phyloP scores from a whole-genome alignment of 2,329 filamentous ascomycete species.

The Aspergillus unguis region DNA sequence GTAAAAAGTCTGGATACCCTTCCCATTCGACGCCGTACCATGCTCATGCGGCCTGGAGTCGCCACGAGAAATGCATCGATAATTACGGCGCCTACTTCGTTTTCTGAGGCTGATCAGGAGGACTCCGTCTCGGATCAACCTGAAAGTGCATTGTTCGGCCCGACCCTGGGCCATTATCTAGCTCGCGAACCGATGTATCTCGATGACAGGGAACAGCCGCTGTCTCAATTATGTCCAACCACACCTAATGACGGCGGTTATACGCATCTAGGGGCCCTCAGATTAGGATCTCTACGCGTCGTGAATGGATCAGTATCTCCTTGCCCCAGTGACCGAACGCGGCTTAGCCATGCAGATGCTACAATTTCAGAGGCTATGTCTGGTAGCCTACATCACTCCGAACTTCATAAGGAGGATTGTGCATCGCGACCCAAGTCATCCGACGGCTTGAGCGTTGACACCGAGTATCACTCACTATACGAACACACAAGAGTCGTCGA shows the following conservation, averaged over 20 bases:
- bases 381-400: background rate
- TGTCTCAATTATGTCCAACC: conserved; percentile 19
- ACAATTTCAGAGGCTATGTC: conserved; percentile 12
- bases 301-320: conserved; percentile 40
- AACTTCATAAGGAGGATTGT: background rate
- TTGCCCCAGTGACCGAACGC: conserved; percentile 34
- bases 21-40: conserved; percentile 37
- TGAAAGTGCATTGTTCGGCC: no score
- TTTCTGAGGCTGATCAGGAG: conserved; percentile 26
- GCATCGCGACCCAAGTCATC: background rate
- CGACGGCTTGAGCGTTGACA: background rate
- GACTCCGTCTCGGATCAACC: conserved; percentile 11
- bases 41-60: conserved; percentile 34
- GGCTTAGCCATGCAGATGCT: conserved; percentile 16
- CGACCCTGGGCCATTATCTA: no score
- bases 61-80: conserved; percentile 34
- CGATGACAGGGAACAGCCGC: background rate
- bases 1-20: conserved; percentile 34
- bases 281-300: conserved; percentile 39
- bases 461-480: background rate
- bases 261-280: conserved; percentile 41
- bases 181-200: no score
- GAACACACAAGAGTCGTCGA: background rate
- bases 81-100: conserved; percentile 19
- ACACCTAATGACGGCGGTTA: conserved; percentile 33